Evolutionary conservation across 2,329 filamentous ascomycete species (phyloP).

Genomic region (Alternaria arbusti): DNA sequence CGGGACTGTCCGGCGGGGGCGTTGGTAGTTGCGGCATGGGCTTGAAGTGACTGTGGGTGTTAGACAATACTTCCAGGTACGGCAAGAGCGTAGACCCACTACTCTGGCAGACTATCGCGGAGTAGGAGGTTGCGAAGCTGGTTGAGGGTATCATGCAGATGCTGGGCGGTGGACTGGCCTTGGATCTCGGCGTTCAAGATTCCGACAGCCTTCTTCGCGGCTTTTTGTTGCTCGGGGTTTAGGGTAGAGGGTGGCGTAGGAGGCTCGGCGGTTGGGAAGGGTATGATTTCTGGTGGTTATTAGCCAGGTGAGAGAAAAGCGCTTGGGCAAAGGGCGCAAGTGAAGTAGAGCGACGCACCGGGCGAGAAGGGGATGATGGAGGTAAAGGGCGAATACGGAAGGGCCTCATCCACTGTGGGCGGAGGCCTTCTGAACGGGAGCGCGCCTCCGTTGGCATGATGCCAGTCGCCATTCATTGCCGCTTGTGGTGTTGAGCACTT

Average conservation of each 20-base stretch:
- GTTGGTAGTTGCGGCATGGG: slow-evolving; percentile 37
- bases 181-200: slow-evolving; percentile 74
- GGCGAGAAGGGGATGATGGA: slow-evolving; percentile 80
- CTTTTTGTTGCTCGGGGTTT: slow-evolving; percentile 55
- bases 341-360: slow-evolving; percentile 58
- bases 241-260: slow-evolving; percentile 47
- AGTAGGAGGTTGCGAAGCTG: slow-evolving; percentile 78
- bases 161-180: slow-evolving; percentile 65
- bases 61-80: slow-evolving; percentile 7
- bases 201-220: slow-evolving; percentile 63
- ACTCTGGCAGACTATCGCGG: slow-evolving; percentile 72
- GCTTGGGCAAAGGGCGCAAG: slow-evolving; percentile 10
- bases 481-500: slow-evolving; percentile 9
- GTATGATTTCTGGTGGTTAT: slow-evolving; percentile 52
- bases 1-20: slow-evolving; percentile 38
- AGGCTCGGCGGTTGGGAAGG: slow-evolving; percentile 52
- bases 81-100: slow-evolving; percentile 56
- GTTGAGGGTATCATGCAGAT: slow-evolving; percentile 73
- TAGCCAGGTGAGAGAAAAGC: slow-evolving; percentile 29
- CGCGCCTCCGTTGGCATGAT: slow-evolving; percentile 40
- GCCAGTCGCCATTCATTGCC: slow-evolving; percentile 42
- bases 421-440: slow-evolving; percentile 49
- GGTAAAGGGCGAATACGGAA: slow-evolving; percentile 83
- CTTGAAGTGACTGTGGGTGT: slow-evolving; percentile 41
- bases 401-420: slow-evolving; percentile 71